Evolutionary conservation across 148 eudicot species (phyloP).

Genomic region (Nepenthes gracilis): DNA sequence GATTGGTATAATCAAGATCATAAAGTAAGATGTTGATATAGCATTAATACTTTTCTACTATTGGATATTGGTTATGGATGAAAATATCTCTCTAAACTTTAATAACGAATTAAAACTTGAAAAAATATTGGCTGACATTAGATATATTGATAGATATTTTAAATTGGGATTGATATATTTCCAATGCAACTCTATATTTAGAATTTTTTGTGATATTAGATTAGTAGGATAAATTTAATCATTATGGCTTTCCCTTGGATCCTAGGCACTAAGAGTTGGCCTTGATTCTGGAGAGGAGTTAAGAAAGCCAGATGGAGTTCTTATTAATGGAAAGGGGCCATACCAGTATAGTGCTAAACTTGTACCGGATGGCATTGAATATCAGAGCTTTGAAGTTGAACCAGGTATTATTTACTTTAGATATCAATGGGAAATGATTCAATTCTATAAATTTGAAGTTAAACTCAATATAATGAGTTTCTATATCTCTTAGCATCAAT

Average conservation of each 20-base stretch:
- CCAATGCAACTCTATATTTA: no score
- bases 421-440: neutral
- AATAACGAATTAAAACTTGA: no score
- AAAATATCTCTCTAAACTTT: no score
- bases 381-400: conserved; percentile 63
- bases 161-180: no score
- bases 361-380: conserved; percentile 63
- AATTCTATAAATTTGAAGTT: no score
- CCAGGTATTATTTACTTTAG: conserved; percentile 39
- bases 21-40: conserved; percentile 37
- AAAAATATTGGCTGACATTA: no score
- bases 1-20: conserved; percentile 90
- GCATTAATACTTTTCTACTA: neutral
- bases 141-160: no score
- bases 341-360: conserved; percentile 52
- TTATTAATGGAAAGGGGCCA: conserved; percentile 96
- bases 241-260: neutral
- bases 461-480: no score
- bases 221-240: neutral
- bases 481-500: no score
- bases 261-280: conserved; percentile 49
- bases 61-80: neutral
- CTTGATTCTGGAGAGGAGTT: conserved; percentile 59
- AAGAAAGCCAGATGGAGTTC: conserved; percentile 95
- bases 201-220: no score